Conservation (phyloP, 1,139 yeast species). For the Sugiyamaella grinbergsii region DNA sequence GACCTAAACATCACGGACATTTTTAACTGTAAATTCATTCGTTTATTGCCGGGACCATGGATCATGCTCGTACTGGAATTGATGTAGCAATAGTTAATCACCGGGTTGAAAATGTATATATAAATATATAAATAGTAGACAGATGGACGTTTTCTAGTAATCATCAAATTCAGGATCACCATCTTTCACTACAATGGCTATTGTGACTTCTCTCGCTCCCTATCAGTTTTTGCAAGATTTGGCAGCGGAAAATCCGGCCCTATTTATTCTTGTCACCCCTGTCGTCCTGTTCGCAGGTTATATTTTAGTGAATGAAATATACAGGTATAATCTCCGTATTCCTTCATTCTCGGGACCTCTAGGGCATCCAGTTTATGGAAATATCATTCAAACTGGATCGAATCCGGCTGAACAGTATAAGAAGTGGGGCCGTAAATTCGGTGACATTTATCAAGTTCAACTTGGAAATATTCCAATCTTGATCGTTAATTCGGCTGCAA, state of each 20-base stretch:
- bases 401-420: conserved; percentile 41
- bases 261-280: conserved; percentile 10
- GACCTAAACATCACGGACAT: no score
- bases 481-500: conserved; percentile 61
- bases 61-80: no score
- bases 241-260: conserved; percentile 3
- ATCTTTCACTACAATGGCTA: conserved; percentile 13
- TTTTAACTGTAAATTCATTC: no score
- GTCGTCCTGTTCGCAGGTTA: conserved; percentile 17
- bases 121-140: neutral
- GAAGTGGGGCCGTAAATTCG: conserved; percentile 50
- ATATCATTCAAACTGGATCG: conserved; percentile 22
- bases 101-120: no score
- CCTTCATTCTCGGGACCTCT: conserved; percentile 28
- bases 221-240: conserved; percentile 1
- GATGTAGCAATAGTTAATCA: no score
- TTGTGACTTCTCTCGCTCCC: conserved; percentile 5
- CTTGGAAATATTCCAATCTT: conserved; percentile 59
- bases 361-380: conserved; percentile 28
- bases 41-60: no score
- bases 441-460: conserved; percentile 60
- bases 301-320: conserved; percentile 25
- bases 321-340: conserved; percentile 25
- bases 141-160: neutral
- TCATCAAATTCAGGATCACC: no score